Evolutionary conservation across 2,329 filamentous ascomycete genomes (phyloP).

Genomic region (Arthroderma sp.): DNA sequence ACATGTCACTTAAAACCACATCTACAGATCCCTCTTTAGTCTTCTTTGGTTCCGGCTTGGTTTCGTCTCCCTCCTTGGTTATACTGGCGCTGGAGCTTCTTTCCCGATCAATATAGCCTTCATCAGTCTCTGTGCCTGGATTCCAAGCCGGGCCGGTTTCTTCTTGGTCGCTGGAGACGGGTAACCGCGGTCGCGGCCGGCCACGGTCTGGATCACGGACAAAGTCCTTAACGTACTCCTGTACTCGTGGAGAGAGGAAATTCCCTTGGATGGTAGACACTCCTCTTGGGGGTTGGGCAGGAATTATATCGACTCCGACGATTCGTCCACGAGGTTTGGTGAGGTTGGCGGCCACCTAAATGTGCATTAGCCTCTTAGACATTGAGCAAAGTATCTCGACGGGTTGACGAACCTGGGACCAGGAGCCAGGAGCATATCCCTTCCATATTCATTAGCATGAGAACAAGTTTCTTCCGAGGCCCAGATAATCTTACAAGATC

Average conservation of each 20-base stretch:
- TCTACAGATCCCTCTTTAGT: constrained; percentile 45
- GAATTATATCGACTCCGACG: constrained; percentile 87
- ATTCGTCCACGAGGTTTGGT: constrained; percentile 68
- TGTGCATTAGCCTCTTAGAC: neutral
- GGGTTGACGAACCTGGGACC: constrained; percentile 40
- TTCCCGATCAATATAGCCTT: constrained; percentile 19
- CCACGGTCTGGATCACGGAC: constrained; percentile 53
- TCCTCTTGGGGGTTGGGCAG: constrained; percentile 76
- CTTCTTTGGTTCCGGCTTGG: constrained; percentile 27
- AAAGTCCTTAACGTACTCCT: constrained; percentile 63
- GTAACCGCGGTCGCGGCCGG: constrained; percentile 31
- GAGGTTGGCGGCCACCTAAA: constrained; percentile 64
- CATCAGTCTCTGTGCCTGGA: neutral
- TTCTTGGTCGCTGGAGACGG: constrained; percentile 10
- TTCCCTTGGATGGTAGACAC: constrained; percentile 94
- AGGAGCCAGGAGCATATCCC: constrained; percentile 46
- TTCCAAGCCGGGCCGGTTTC: constrained; percentile 10
- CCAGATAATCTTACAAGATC: constrained; percentile 54
- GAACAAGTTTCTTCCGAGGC: neutral
- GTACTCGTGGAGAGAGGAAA: constrained; percentile 66
- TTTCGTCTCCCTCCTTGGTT: constrained; percentile 16
- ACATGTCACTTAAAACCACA: constrained; percentile 98
- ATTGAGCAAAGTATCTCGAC: neutral
- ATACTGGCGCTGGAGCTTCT: constrained; percentile 19
- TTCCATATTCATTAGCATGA: constrained; percentile 14